Percentiles rank a stretch among this genome's conserved stretches.
phyloP scores from a whole-genome alignment of 805 yeast genomes.

The Teunomyces gatunensis region DNA sequence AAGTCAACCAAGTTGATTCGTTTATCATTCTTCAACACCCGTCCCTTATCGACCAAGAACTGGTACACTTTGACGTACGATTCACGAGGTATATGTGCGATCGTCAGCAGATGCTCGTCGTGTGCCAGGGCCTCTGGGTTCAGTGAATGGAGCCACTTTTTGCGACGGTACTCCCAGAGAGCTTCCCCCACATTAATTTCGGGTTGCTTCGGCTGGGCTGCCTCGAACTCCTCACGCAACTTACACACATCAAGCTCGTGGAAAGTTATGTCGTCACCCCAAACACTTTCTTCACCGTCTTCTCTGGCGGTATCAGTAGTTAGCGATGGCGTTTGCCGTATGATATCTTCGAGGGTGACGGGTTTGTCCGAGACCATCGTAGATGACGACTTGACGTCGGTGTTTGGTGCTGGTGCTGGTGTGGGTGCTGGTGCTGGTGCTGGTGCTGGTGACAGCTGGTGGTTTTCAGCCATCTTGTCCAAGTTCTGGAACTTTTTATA shows the following conservation, averaged over 20 bases:
- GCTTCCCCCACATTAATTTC: slow-evolving; percentile 44
- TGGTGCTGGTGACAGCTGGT: slow-evolving; percentile 10
- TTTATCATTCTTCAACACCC: slow-evolving; percentile 52
- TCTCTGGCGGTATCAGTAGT: slow-evolving; percentile 12
- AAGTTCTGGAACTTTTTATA: slow-evolving; percentile 30
- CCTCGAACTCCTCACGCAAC: slow-evolving; percentile 31
- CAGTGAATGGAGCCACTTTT: slow-evolving; percentile 57
- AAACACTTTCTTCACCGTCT: slow-evolving; percentile 10
- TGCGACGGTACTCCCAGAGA: slow-evolving; percentile 69
- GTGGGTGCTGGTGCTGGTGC: neutral
- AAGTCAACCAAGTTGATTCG: slow-evolving; percentile 77
- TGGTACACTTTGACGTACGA: slow-evolving; percentile 63
- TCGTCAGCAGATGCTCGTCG: slow-evolving; percentile 12
- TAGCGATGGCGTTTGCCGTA: slow-evolving; percentile 18
- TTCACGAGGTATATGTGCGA: slow-evolving; percentile 43
- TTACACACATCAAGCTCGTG: slow-evolving; percentile 25
- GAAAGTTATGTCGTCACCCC: slow-evolving; percentile 14
- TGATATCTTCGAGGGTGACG: slow-evolving; percentile 17
- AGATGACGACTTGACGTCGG: slow-evolving; percentile 12
- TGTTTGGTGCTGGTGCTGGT: neutral
- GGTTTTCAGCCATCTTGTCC: slow-evolving; percentile 28
- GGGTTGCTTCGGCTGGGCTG: slow-evolving; percentile 13
- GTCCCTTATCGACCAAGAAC: slow-evolving; percentile 66
- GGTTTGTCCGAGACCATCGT: slow-evolving; percentile 11
- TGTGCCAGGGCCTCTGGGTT: slow-evolving; percentile 18